Percentiles rank a stretch among this genome's conserved stretches.
Conservation (phyloP, 1,139 yeast genomes). For the Entelexis paramagnoliae region DNA sequence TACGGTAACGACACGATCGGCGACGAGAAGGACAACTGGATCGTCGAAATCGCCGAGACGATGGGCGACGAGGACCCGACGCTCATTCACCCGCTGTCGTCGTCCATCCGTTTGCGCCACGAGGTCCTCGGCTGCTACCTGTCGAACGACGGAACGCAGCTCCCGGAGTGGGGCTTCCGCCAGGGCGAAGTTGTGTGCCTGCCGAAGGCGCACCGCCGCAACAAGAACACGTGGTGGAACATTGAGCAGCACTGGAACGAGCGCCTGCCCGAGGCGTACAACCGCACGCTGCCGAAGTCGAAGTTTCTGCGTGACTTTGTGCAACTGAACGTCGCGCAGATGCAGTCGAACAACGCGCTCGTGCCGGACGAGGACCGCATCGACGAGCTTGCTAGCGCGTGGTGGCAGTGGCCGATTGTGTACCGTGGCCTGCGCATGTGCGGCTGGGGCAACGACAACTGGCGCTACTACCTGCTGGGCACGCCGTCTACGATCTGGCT, state of each 20-base stretch:
- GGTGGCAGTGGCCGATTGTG: slow-evolving; percentile 98
- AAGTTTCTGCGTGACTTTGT: slow-evolving; percentile 80
- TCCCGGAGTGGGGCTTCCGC: slow-evolving; percentile 98
- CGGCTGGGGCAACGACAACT: slow-evolving; percentile 76
- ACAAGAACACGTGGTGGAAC: slow-evolving; percentile 98
- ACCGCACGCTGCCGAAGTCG: slow-evolving; percentile 71
- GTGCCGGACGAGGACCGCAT: slow-evolving; percentile 86
- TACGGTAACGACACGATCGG: slow-evolving; percentile 84
- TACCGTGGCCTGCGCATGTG: slow-evolving; percentile 90
- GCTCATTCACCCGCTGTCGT: slow-evolving; percentile 73
- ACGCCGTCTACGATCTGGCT: slow-evolving; percentile 94
- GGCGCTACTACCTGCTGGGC: slow-evolving; percentile 81
- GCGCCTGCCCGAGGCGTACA: slow-evolving; percentile 57
- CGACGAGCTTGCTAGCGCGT: slow-evolving; percentile 81
- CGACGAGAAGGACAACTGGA: slow-evolving; percentile 89
- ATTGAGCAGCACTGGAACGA: slow-evolving; percentile 75
- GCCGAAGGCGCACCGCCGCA: slow-evolving; percentile 65
- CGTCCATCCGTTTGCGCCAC: slow-evolving; percentile 70
- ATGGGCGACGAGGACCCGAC: slow-evolving; percentile 49
- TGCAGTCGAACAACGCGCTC: slow-evolving; percentile 95
- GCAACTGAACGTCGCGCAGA: slow-evolving; percentile 92
- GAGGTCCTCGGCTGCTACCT: slow-evolving; percentile 69
- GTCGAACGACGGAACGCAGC: slow-evolving; percentile 63
- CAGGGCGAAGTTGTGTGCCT: slow-evolving; percentile 93
- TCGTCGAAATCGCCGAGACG: slow-evolving; percentile 76